Evolutionary conservation across 2,329 filamentous ascomycete genomes (phyloP), one percentile per base, ranked within the genome.

Genomic region (Sporothrix luriei): DNA sequence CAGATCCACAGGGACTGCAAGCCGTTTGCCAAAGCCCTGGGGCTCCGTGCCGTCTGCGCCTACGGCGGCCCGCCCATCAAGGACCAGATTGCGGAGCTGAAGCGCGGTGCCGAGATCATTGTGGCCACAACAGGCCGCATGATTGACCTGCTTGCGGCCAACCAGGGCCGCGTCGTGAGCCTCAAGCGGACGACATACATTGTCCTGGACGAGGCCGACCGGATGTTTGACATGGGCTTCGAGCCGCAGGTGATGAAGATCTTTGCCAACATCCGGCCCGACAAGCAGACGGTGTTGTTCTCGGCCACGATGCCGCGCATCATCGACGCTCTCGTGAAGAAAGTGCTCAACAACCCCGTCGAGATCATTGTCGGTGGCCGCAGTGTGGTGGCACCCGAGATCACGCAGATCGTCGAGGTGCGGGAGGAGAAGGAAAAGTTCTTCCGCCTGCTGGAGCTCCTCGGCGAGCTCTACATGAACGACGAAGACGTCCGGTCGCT

Each of bases 161-260:
- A 98, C 77, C 90, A 92, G 73, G 94, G 94, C n/a, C 88, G 94
- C 72, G 94, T 98, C 11, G 97, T 94, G 14, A 98, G 96, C 76
- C 84, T 99, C 69, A 89, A 87, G 74, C 87, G 95, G 73, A 92
- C 97, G 14, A 95, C 93, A 0, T 99, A 98, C 78, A 89, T 97
- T 29, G 95, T 99, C 13, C 87, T 99, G 51, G 95, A 99, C 77
- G 95, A 99, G 81, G 95, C 95, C 62, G 95, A 99, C 80, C 91
- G 95, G 72, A 98, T 99, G 95, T 97, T 98, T 78, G 95, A 99
- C 78, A 98, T 99, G 95, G 95, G 95, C 16, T 99, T 99, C 77
- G 94, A 97, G 80, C 94, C 95, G 2, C 95, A 99, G 79, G 94
- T 99, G 68, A 95, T 95, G 88, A 97, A 97, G 79, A 95, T 99